These are phyloP conservation scores for Coprinellus aureogranulatus DNA, from an alignment of 768 basidiomycete genomes.

Conservation along the genomic window DNA sequence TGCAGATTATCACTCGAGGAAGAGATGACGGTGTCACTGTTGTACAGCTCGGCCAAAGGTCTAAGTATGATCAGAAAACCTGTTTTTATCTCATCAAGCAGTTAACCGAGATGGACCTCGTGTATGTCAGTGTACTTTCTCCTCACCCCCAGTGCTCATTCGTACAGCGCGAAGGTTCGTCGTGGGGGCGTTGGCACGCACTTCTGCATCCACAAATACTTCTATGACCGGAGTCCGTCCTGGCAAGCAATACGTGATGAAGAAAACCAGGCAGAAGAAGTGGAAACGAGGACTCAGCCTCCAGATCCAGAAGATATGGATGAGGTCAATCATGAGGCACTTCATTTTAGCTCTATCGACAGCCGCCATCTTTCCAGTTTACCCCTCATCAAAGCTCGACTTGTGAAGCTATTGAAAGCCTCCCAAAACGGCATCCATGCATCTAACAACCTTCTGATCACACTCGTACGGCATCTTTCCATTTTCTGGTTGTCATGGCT, in stretches of 20 bases:
- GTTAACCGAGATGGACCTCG: conserved; percentile 66
- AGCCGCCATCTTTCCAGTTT: conserved; percentile 75
- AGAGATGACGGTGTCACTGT: conserved; percentile 76
- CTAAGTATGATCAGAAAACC: conserved; percentile 85
- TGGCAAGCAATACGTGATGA: conserved; percentile 78
- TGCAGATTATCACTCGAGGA: conserved; percentile 83
- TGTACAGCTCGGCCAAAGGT: conserved; percentile 70
- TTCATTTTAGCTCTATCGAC: conserved; percentile 73
- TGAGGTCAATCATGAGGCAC: conserved; percentile 22
- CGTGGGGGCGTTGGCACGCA: conserved; percentile 75
- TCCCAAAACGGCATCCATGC: conserved; percentile 70
- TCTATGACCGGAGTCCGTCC: conserved; percentile 70
- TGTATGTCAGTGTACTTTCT: conserved; percentile 45
- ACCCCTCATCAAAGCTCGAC: conserved; percentile 64
- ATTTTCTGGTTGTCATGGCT: neutral
- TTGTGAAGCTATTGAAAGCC: conserved; percentile 68
- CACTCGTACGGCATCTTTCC: conserved; percentile 52
- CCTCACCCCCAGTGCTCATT: neutral
- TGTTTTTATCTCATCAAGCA: conserved; percentile 84
- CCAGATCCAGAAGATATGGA: conserved; percentile 36
- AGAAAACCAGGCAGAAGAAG: conserved; percentile 50
- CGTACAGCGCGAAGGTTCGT: conserved; percentile 66
- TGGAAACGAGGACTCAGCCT: conserved; percentile 23
- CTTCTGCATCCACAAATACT: conserved; percentile 80
- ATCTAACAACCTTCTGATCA: conserved; percentile 72